A percentile compares a stretch with the other conserved stretches of the same genome.
These are phyloP conservation scores for Magnusiomyces paraingens DNA, from an alignment of 1,139 yeast genomes.

Conservation along the genomic window DNA sequence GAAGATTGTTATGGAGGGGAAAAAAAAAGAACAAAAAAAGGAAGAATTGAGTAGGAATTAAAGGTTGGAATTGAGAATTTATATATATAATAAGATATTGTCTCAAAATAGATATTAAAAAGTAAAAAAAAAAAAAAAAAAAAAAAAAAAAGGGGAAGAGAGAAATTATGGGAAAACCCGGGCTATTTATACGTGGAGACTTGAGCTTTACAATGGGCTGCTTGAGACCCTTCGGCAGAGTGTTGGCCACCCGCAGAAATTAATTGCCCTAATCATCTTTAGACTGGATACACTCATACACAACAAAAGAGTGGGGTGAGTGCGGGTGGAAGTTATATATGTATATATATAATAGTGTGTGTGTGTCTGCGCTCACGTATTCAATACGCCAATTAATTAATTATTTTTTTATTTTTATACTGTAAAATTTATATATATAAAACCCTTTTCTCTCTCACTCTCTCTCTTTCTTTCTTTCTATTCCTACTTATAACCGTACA, in stretches of 20 bases:
- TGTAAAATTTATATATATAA: neutral
- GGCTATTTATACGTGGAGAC: neutral
- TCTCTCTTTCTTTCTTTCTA: too few relatives aligned
- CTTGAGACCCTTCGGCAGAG: too few relatives aligned
- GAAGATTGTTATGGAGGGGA: neutral
- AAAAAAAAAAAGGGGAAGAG: conserved; percentile 1
- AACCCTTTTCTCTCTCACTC: neutral
- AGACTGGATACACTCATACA: too few relatives aligned
- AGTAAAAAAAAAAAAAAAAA: neutral
- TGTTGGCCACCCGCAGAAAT: too few relatives aligned
- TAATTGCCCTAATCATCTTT: too few relatives aligned
- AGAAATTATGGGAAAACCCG: neutral
- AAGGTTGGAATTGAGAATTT: neutral
- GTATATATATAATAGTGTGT: too few relatives aligned
- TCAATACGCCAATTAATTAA: neutral
- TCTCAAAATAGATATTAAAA: neutral
- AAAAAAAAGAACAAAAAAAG: neutral
- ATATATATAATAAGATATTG: neutral
- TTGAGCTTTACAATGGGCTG: too few relatives aligned
- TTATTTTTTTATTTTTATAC: neutral
- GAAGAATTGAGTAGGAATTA: neutral
- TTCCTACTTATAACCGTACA: neutral
- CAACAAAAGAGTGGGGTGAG: too few relatives aligned
- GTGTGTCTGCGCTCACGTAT: too few relatives aligned
- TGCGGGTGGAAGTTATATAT: too few relatives aligned